Conservation (phyloP, 2,329 filamentous ascomycete genomes). For the Alternaria incomplexa region DNA sequence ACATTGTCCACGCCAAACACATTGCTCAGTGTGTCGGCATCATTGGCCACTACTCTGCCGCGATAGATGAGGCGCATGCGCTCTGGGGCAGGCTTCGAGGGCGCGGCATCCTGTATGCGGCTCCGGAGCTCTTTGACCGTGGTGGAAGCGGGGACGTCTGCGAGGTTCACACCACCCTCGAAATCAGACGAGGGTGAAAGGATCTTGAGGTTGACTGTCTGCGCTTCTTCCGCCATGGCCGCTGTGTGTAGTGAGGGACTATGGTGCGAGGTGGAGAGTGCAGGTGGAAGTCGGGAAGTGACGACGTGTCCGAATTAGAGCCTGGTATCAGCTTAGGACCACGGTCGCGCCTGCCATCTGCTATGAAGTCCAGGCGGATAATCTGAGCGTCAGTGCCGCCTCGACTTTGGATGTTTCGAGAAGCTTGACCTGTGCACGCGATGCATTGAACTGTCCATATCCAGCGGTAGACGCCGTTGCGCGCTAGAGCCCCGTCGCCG, state of each 20-base stretch:
- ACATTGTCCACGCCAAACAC: constrained; percentile 60
- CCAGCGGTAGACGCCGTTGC: constrained; percentile 10
- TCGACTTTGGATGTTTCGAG: neutral
- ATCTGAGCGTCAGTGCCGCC: neutral
- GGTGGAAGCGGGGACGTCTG: constrained; percentile 40
- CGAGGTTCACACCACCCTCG: constrained; percentile 41
- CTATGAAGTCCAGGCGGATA: neutral
- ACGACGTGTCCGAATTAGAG: constrained; percentile 31
- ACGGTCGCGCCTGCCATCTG: constrained; percentile 13
- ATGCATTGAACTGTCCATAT: neutral
- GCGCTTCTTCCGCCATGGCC: constrained; percentile 33
- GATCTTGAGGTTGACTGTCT: constrained; percentile 46
- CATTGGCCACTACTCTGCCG: constrained; percentile 60
- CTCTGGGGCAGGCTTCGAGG: constrained; percentile 45
- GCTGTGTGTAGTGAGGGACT: neutral
- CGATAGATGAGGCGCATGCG: constrained; percentile 65
- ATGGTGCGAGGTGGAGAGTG: constrained; percentile 1
- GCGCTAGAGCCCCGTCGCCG: constrained; percentile 13
- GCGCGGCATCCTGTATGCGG: constrained; percentile 58
- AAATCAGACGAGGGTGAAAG: constrained; percentile 49
- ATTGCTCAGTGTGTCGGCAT: constrained; percentile 55
- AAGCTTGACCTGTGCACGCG: neutral
- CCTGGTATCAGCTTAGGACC: constrained; percentile 19
- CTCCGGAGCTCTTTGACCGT: constrained; percentile 62
- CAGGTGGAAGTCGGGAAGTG: constrained; percentile 1